These are phyloP conservation scores for Lathyrus sativus DNA, from an alignment of 306 rosid species.

Conservation along the genomic window DNA sequence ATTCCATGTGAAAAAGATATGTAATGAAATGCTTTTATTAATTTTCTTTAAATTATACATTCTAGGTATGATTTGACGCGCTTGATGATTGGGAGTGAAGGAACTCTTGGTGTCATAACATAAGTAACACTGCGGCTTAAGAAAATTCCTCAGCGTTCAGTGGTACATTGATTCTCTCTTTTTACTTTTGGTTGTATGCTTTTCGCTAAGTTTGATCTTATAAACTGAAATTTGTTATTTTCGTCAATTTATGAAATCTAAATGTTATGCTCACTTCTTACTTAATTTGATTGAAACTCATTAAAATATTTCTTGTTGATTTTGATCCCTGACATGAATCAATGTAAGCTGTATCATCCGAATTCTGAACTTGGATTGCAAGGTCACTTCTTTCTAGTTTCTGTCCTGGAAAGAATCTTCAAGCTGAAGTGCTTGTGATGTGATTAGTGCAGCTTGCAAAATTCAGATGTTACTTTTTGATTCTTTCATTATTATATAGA, in stretches of 20 bases:
- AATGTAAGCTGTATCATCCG: slow-evolving; percentile 19
- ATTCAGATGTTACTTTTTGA: slow-evolving; percentile 21
- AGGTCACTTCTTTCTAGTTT: slow-evolving; percentile 31
- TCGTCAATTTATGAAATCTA: slow-evolving; percentile 25
- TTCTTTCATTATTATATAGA: slow-evolving; percentile 19
- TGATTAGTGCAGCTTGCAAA: slow-evolving; percentile 25
- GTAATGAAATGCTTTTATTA: slow-evolving; percentile 12
- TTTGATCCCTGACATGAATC: slow-evolving; percentile 31
- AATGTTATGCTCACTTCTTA: slow-evolving; percentile 11
- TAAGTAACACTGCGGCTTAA: slow-evolving; percentile 90
- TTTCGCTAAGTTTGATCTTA: slow-evolving; percentile 35
- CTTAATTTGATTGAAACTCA: slow-evolving; percentile 24
- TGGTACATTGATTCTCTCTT: slow-evolving; percentile 53
- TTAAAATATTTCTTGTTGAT: slow-evolving; percentile 23
- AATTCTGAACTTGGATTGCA: slow-evolving; percentile 27
- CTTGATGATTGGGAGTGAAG: slow-evolving; percentile 97
- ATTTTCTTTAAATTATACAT: slow-evolving; percentile 30
- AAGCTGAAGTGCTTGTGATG: slow-evolving; percentile 10
- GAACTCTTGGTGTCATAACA: slow-evolving; percentile 90
- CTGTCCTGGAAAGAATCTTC: background rate
- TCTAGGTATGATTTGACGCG: slow-evolving; percentile 92
- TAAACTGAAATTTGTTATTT: slow-evolving; percentile 21
- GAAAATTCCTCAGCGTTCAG: slow-evolving; percentile 81
- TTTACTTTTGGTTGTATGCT: slow-evolving; percentile 16
- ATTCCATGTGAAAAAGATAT: slow-evolving; percentile 21